Base-by-base conservation (phyloP, 805 yeast genomes). In the Lachancea nothofagi region DNA sequence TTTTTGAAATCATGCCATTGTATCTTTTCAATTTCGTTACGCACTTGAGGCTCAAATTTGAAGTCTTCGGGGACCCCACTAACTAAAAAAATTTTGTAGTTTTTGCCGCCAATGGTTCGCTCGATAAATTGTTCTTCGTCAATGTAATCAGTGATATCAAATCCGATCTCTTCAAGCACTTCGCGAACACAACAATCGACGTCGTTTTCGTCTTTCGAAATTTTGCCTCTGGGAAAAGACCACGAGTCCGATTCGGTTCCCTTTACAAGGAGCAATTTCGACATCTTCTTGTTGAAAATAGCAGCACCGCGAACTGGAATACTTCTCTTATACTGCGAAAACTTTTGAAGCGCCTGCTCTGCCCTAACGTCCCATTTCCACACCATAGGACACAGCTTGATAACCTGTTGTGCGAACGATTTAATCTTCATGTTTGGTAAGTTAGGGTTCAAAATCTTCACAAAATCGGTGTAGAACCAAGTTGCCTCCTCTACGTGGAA, bases 271-370 rank as follows among this genome's bases (percentile, higher is more conserved):
- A 94, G 57, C 8, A 86, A 67, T 55, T 84, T 86, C 41, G 78
- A 74, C 66, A 87, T 59, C 24, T 72, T 74, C 38, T 73, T 68
- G 56, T 86, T 88, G 53, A 93, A 72, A 38, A 94, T 68, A 7
- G 96, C 96, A 32, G 90, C 93, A 23, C 99, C 99, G 53, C 99
- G 72, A 2, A 93, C 99, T 0, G 99, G 99, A 43, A 93, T 90
- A 2, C 83, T 77, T 20, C 81, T 75, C 64, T 93, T 93, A 65
- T 93, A 93, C 55, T 76, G 76, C 19, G 88, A 83, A 59, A 93
- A 94, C 53, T 79, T 72, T 27, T 78, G 70, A 36, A 89, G 62
- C 0, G 95, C 97, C 40, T 78, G 81, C 29, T 66, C 64, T 7
- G 80, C 77, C 14, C 95, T 84, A 44, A 81, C 81, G 20, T 85